phyloP scores from a whole-genome alignment of 805 yeast species.

The Teunomyces pallodes region DNA sequence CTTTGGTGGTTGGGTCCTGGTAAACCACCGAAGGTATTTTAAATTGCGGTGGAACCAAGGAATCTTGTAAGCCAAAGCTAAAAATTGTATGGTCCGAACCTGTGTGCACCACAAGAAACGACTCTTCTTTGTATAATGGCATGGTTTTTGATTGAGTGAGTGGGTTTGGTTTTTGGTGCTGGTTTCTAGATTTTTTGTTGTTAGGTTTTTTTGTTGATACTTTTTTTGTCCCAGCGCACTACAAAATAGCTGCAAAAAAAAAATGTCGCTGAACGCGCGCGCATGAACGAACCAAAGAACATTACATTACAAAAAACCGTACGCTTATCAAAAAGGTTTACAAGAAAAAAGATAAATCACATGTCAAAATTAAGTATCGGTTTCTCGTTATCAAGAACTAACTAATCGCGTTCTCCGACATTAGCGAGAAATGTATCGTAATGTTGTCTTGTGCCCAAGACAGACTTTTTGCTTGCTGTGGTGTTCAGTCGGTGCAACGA shows the following conservation, averaged over 20 bases:
- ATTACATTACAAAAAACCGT: too few species aligned
- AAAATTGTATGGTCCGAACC: constrained; percentile 76
- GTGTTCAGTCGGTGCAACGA: constrained; percentile 25
- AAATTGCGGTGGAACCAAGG: constrained; percentile 71
- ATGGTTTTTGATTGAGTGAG: constrained; percentile 16
- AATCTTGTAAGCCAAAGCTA: constrained; percentile 75
- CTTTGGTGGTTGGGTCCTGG: constrained; percentile 35
- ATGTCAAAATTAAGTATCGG: background rate
- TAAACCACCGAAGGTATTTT: constrained; percentile 79
- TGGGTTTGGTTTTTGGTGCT: background rate
- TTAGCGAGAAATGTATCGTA: constrained; percentile 38
- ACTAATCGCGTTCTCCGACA: constrained; percentile 12
- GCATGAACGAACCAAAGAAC: too few species aligned
- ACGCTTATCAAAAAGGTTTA: too few species aligned
- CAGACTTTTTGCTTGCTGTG: constrained; percentile 30
- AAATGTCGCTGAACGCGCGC: too few species aligned
- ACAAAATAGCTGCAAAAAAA: background rate
- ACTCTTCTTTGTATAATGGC: constrained; percentile 47
- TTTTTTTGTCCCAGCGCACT: background rate
- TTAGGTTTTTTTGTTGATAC: background rate
- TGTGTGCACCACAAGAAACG: constrained; percentile 62
- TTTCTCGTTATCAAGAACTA: background rate
- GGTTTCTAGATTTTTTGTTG: background rate
- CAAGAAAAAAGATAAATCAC: too few species aligned
- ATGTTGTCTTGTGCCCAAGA: constrained; percentile 39